These are phyloP conservation scores for Cadophora sp. DNA, from an alignment of 2,329 filamentous ascomycete genomes.

Conservation along the genomic window DNA sequence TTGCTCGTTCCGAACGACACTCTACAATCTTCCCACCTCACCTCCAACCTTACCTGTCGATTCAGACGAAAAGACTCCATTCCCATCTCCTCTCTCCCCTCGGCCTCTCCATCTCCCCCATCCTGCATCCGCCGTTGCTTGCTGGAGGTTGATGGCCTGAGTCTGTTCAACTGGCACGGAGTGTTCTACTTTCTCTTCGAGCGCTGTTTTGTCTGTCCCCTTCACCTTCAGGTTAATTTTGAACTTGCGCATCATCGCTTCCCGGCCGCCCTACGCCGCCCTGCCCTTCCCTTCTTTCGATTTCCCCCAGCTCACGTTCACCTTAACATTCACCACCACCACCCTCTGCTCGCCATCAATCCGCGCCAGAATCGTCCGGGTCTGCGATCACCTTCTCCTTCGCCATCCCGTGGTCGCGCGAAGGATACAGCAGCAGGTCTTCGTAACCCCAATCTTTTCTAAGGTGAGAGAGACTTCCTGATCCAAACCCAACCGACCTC, in stretches of 20 bases:
- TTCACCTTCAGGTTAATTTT: slow-evolving; percentile 30
- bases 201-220: slow-evolving; percentile 33
- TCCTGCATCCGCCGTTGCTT: slow-evolving; percentile 21
- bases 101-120: slow-evolving; percentile 18
- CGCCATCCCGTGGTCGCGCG: slow-evolving; percentile 26
- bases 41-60: slow-evolving; percentile 10
- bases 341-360: slow-evolving; percentile 11
- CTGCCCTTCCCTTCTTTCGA: slow-evolving; percentile 22
- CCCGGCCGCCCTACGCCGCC: slow-evolving; percentile 21
- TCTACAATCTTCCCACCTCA: slow-evolving; percentile 15
- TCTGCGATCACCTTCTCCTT: slow-evolving; percentile 25
- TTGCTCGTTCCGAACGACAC: slow-evolving; percentile 14
- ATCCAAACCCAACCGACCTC: slow-evolving; percentile 35
- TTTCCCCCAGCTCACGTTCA: slow-evolving; percentile 18
- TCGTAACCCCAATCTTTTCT: slow-evolving; percentile 34
- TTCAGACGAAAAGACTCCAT: slow-evolving; percentile 14
- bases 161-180: slow-evolving; percentile 30
- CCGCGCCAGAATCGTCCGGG: slow-evolving; percentile 25
- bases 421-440: slow-evolving; percentile 29
- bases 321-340: slow-evolving; percentile 5
- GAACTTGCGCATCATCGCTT: slow-evolving; percentile 39
- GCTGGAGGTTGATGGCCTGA: slow-evolving; percentile 41
- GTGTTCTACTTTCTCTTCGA: slow-evolving; percentile 38
- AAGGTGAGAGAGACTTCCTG: slow-evolving; percentile 43
- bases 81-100: slow-evolving; percentile 21